Base-by-base conservation (phyloP, 306 rosid genomes). In the Hylodesmum podocarpum region DNA sequence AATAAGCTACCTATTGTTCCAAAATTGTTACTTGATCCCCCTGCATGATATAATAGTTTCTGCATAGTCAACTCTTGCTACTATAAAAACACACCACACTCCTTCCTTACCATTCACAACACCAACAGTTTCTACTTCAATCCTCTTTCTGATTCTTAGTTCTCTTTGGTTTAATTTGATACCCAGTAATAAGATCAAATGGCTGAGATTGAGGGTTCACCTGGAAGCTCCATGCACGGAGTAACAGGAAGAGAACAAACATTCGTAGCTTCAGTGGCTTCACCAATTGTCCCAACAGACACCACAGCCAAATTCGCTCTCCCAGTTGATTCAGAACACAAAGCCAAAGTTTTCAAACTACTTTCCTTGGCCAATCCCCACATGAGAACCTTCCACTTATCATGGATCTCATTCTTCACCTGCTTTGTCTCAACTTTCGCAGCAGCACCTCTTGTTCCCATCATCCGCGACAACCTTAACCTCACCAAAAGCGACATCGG, bases 211-310 rank as follows among this genome's bases (percentile, higher is more conserved):
- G 88, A 87, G 3, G 97, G 93, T 0, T 85, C 89, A 19, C 97
- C 98, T 6, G 96, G 97, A 55, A 91, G 91, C 91, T 93, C 98
- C 82, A 93, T 93, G 96, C 97, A 91, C 80, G 98, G 97, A 78
- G 97, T 91, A 1, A 93, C 96, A 0, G 98, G 98, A 0, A 81
- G 78, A 53, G 98, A 91, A 21, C 93, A 89, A 67, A 87, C 84
- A 62, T 89, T 82, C 10, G 72, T 90, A 0, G 47, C 90, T 24
- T 88, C 97, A 0, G 91, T 94, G 5, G 73, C 94, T 16, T 94
- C 98, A 4, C 94, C 97, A 0, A 77, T 75, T 0, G 97, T 91
- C 9, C 96, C 94, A 27, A 86, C 93, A 0, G 97, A 93, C 27
- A 83, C 81, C 9, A 88, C 91, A 0, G 96, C 90, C 1, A 85